Conservation (phyloP, 495 filamentous ascomycete genomes). For the Aspergillus kassunensis region DNA sequence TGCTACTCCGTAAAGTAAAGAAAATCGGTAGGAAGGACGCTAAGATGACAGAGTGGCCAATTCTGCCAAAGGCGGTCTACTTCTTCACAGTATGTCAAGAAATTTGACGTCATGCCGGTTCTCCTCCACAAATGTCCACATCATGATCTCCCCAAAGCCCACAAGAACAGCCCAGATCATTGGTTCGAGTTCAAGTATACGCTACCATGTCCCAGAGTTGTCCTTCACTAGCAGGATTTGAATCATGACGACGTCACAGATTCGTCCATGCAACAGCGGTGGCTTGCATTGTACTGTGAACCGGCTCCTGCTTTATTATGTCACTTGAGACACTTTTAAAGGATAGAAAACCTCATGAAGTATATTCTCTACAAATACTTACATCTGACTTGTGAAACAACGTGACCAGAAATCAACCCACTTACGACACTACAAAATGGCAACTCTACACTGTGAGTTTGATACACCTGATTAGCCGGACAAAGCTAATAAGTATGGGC, state of each 20-base stretch:
- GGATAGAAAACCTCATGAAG: background rate
- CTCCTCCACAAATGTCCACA: conserved; percentile 5
- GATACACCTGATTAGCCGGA: background rate
- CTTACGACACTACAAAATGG: conserved; percentile 41
- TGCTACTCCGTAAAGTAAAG: too few relatives aligned
- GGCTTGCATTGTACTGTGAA: background rate
- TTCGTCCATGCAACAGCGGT: conserved; percentile 3
- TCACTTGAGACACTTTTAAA: conserved; percentile 5
- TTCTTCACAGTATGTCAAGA: background rate
- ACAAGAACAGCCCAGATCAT: background rate
- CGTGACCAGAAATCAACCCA: background rate
- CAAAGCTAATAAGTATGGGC: conserved; percentile 1
- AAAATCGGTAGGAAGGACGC: too few relatives aligned
- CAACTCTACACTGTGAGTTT: conserved; percentile 59
- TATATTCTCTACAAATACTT: too few relatives aligned
- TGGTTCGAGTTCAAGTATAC: background rate
- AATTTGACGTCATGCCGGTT: conserved; percentile 1
- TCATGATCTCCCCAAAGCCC: conserved; percentile 3
- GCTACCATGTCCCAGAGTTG: background rate
- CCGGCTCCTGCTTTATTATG: background rate
- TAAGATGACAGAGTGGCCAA: too few relatives aligned
- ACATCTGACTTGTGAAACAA: background rate
- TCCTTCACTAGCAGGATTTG: conserved; percentile 17
- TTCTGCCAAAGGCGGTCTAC: too few relatives aligned
- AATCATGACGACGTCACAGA: conserved; percentile 45